Conservation (phyloP, 2,329 filamentous ascomycete species). For the Fusarium brevicatenulatum region DNA sequence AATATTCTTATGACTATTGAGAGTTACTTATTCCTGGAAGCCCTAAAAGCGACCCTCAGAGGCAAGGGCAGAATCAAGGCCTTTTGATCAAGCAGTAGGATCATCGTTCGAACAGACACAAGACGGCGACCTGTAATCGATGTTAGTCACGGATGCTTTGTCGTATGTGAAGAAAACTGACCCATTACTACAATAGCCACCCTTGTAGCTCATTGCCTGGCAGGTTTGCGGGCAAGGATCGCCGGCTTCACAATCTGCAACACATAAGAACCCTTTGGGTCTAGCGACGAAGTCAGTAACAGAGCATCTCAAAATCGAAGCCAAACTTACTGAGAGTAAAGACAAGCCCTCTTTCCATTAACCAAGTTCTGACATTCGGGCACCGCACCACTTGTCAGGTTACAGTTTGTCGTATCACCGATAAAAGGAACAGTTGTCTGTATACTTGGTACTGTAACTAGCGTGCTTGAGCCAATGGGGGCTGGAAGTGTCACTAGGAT, state of each 20-base stretch:
- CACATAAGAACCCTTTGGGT: accelerated
- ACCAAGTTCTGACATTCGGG: background rate
- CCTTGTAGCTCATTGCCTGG: background rate
- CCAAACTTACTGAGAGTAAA: background rate
- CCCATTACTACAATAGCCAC: background rate
- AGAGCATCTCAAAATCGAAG: accelerated
- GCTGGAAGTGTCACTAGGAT: background rate
- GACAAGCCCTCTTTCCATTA: background rate
- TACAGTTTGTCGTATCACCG: background rate
- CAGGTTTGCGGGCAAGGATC: background rate
- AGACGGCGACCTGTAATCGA: accelerated
- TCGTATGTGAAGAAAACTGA: background rate
- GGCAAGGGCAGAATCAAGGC: too few relatives aligned
- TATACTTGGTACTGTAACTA: background rate
- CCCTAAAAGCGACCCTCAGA: accelerated
- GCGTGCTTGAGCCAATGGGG: background rate
- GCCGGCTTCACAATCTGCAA: accelerated
- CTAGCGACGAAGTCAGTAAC: accelerated
- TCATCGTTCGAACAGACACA: background rate
- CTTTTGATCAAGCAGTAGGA: background rate
- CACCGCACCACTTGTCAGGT: background rate
- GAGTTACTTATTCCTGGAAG: background rate
- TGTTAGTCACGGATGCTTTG: background rate
- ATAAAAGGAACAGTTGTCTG: background rate
- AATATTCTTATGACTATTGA: accelerated